Conservation (phyloP, 2,329 filamentous ascomycete genomes). For the Nectriaceae sp. region DNA sequence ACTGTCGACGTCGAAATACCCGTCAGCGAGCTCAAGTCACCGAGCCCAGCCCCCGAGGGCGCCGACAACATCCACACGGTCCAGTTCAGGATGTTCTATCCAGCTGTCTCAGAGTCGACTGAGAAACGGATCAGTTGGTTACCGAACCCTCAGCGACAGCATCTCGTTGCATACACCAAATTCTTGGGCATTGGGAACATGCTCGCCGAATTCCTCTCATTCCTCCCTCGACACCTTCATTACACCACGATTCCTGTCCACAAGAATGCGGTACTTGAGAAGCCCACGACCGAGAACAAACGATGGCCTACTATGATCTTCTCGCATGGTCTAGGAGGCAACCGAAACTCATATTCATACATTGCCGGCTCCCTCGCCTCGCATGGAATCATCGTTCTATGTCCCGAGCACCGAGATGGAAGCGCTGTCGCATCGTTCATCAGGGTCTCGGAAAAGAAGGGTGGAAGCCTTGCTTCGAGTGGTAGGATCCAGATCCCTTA, state of each 20-base stretch:
- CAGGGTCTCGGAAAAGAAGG: conserved; percentile 57
- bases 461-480: conserved; percentile 27
- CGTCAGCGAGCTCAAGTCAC: conserved; percentile 57
- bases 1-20: conserved; percentile 80
- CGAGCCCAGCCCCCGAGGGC: conserved; percentile 54
- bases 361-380: conserved; percentile 77
- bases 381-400: conserved; percentile 78
- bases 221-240: conserved; percentile 70
- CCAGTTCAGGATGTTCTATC: conserved; percentile 82
- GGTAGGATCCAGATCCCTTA: conserved; percentile 47
- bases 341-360: conserved; percentile 83
- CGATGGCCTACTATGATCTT: conserved; percentile 84
- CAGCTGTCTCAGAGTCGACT: conserved; percentile 55
- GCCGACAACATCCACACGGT: conserved; percentile 67
- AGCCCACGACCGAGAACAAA: conserved; percentile 46
- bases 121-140: conserved; percentile 73
- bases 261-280: conserved; percentile 68
- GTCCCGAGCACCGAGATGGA: conserved; percentile 81
- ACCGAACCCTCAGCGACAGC: conserved; percentile 72
- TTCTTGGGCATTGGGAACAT: conserved; percentile 69
- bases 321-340: conserved; percentile 82
- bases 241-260: conserved; percentile 72
- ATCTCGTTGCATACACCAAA: conserved; percentile 73
- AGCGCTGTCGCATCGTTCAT: conserved; percentile 76
- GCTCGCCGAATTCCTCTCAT: conserved; percentile 62